phyloP scores from a whole-genome alignment of 2,329 filamentous ascomycete species.

The Pseudogymnoascus sp. region DNA sequence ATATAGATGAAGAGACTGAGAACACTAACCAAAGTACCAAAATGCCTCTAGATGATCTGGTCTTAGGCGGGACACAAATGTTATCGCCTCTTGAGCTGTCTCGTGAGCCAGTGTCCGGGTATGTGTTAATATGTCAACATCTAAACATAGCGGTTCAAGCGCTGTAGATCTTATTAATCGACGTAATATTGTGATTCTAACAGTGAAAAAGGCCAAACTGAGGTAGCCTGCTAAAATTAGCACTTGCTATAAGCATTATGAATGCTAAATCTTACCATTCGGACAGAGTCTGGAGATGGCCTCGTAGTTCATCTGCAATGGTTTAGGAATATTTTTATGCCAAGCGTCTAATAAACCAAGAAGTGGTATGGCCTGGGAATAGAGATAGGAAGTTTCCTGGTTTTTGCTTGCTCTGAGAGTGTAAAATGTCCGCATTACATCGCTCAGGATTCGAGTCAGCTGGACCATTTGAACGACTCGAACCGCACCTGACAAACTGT shows the following conservation, averaged over 20 bases:
- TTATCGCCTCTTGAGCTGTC: not conserved
- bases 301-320: slow-evolving; percentile 38
- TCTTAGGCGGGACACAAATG: not conserved
- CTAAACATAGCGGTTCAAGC: not conserved
- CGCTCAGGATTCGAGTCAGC: slow-evolving; percentile 43
- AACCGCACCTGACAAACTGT: slow-evolving; percentile 39
- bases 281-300: slow-evolving; percentile 34
- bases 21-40: not conserved
- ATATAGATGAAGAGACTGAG: not conserved
- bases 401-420: slow-evolving; percentile 27
- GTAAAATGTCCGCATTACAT: slow-evolving; percentile 44
- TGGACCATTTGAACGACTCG: slow-evolving; percentile 45
- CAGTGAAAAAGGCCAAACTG: slow-evolving; percentile 44
- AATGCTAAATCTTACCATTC: not conserved
- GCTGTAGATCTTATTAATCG: not conserved
- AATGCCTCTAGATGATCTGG: not conserved
- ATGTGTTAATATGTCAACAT: not conserved
- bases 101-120: not conserved
- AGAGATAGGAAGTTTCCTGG: slow-evolving; percentile 18
- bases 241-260: not conserved
- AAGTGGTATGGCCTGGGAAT: slow-evolving; percentile 37
- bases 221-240: slow-evolving; percentile 36
- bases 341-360: slow-evolving; percentile 42
- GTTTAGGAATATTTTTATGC: slow-evolving; percentile 40
- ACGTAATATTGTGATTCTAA: slow-evolving; percentile 37